Evolutionary conservation across 1,284 basidiomycete genomes (phyloP).

Genomic region (Lentinula novae-zelandiae): DNA sequence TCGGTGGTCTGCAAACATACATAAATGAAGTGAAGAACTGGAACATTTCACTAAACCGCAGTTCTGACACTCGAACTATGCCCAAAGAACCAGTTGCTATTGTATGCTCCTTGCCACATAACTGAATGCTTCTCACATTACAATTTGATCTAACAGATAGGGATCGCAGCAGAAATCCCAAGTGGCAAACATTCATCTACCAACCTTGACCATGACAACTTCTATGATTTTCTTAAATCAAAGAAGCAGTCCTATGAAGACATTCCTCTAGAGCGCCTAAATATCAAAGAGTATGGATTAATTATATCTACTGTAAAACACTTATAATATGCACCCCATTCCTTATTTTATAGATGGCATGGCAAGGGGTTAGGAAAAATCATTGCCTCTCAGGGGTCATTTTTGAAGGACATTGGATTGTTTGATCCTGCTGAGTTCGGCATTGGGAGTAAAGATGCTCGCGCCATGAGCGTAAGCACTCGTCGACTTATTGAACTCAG

Average conservation of each 20-base stretch:
- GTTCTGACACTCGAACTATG: too few relatives aligned
- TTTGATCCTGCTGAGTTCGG: slow-evolving; percentile 34
- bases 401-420: slow-evolving; percentile 26
- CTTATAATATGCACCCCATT: too few relatives aligned
- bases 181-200: slow-evolving; percentile 18
- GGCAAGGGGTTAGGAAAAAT: slow-evolving; percentile 21
- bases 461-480: slow-evolving; percentile 19
- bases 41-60: too few relatives aligned
- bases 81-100: too few relatives aligned
- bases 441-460: slow-evolving; percentile 25
- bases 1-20: too few relatives aligned
- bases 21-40: too few relatives aligned
- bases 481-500: slow-evolving; percentile 28
- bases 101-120: too few relatives aligned
- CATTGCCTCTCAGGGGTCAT: slow-evolving; percentile 23
- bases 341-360: slow-evolving; percentile 17
- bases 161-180: slow-evolving; percentile 29
- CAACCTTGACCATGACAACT: slow-evolving; percentile 26
- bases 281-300: slow-evolving; percentile 14
- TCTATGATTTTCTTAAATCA: slow-evolving; percentile 26
- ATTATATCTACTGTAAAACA: too few relatives aligned
- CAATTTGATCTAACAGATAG: slow-evolving; percentile 19
- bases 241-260: slow-evolving; percentile 25
- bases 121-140: too few relatives aligned
- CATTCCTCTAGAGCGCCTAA: slow-evolving; percentile 26